phyloP scores from a whole-genome alignment of 768 basidiomycete genomes.

The Pleurotus ostreatus region DNA sequence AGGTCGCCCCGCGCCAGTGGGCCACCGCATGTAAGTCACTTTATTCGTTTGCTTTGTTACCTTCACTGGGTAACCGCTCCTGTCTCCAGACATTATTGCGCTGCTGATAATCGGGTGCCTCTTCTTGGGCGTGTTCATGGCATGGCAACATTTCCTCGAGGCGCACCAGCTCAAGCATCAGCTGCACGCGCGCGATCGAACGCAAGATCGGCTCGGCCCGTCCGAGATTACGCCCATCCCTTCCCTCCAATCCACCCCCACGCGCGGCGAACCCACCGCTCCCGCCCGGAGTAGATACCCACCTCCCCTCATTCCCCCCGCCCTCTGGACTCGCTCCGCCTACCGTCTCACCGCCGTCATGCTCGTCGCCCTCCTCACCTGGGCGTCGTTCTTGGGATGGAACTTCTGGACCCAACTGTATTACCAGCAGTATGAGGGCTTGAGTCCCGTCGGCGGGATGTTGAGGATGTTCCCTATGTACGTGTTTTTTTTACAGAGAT shows the following conservation, averaged over 20 bases:
- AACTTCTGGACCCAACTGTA: conserved; percentile 47
- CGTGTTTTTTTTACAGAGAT: too few species aligned
- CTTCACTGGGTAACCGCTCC: not conserved
- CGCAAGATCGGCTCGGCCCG: too few species aligned
- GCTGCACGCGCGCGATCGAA: too few species aligned
- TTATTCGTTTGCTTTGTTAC: conserved; percentile 14
- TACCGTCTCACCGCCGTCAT: conserved; percentile 59
- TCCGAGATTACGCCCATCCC: too few species aligned
- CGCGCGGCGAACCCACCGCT: conserved; percentile 16
- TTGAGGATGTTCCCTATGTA: conserved; percentile 66
- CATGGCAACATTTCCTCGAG: conserved; percentile 67
- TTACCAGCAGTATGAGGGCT: conserved; percentile 61
- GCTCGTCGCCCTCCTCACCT: conserved; percentile 53
- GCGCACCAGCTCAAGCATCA: conserved; percentile 9
- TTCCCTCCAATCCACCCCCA: too few species aligned
- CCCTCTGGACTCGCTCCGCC: conserved; percentile 54
- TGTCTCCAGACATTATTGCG: conserved; percentile 58
- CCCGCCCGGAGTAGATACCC: conserved; percentile 19
- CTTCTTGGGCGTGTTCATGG: conserved; percentile 50
- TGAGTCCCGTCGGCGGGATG: conserved; percentile 57
- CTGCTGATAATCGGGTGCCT: conserved; percentile 60
- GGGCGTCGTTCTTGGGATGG: conserved; percentile 52
- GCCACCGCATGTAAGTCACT: conserved; percentile 32
- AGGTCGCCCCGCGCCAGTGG: conserved; percentile 59
- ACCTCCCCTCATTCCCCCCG: conserved; percentile 58